Percentiles rank a stretch among this genome's conserved stretches.
phyloP scores from a whole-genome alignment of 176 grass and related monocot species.

The maize (Zea mays) region Zm-B73-REFERENCE-NAM-5.0 NC_050100.1:59818001-59818500 shows the following conservation, averaged over 20 bases:
- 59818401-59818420: neutral
- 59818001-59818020: slow-evolving; percentile 43
- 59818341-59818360: slow-evolving; percentile 62
- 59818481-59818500: slow-evolving; percentile 53
- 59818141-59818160: slow-evolving; percentile 12
- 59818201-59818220: slow-evolving; percentile 49
- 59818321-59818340: slow-evolving; percentile 54
- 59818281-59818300: slow-evolving; percentile 61
- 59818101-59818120: slow-evolving; percentile 1
- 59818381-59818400: neutral
- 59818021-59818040: slow-evolving; percentile 36
- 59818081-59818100: slow-evolving; percentile 24
- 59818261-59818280: slow-evolving; percentile 61
- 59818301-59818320: slow-evolving; percentile 64
- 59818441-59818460: slow-evolving; percentile 17
- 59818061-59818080: slow-evolving; percentile 31
- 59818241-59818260: slow-evolving; percentile 66
- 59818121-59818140: slow-evolving; percentile 31
- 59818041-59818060: slow-evolving; percentile 7
- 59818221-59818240: slow-evolving; percentile 79
- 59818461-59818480: slow-evolving; percentile 41
- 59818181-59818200: slow-evolving; percentile 35
- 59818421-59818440: neutral
- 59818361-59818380: slow-evolving; percentile 4
- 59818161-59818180: slow-evolving; percentile 43